These are phyloP conservation scores for Entonaema liquescens DNA, from an alignment of 495 filamentous ascomycete species.

Conservation along the genomic window DNA sequence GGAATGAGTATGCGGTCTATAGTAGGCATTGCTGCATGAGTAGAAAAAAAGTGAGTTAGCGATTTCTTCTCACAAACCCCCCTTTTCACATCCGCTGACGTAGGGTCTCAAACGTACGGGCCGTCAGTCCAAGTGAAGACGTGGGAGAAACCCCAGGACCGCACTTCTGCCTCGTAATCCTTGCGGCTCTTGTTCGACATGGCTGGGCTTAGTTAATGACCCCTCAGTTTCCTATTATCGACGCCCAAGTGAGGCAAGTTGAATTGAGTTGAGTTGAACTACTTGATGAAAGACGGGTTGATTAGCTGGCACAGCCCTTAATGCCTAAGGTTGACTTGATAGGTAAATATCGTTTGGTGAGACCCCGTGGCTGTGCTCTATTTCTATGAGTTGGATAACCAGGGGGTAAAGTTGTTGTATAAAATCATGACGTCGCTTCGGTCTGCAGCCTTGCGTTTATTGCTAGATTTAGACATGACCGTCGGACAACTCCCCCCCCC, in stretches of 20 bases:
- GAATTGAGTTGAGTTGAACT: background rate
- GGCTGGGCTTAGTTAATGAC: background rate
- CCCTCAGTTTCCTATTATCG: background rate
- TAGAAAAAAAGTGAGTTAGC: slow-evolving; percentile 10
- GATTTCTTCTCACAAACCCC: background rate
- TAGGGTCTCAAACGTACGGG: slow-evolving; percentile 60
- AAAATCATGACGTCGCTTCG: slow-evolving; percentile 30
- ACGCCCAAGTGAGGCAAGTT: slow-evolving; percentile 1
- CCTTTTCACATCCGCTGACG: background rate
- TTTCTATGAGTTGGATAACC: slow-evolving; percentile 1
- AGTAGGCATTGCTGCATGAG: slow-evolving; percentile 66
- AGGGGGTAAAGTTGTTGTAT: background rate
- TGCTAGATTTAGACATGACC: background rate
- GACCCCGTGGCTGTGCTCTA: slow-evolving; percentile 25
- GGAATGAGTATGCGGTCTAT: slow-evolving; percentile 75
- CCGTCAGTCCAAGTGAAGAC: slow-evolving; percentile 86
- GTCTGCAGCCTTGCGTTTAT: slow-evolving; percentile 31
- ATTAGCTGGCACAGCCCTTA: slow-evolving; percentile 21
- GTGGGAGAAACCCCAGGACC: slow-evolving; percentile 76
- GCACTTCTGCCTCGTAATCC: slow-evolving; percentile 67
- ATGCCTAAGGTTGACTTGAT: slow-evolving; percentile 8
- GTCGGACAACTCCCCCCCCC: background rate
- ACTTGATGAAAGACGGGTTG: background rate
- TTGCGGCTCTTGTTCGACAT: slow-evolving; percentile 34
- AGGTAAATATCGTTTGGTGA: background rate